Percentiles rank a stretch among this genome's conserved stretches.
These are phyloP conservation scores for Claviceps humidiphila DNA, from an alignment of 2,329 filamentous ascomycete species.

Conservation along the genomic window DNA sequence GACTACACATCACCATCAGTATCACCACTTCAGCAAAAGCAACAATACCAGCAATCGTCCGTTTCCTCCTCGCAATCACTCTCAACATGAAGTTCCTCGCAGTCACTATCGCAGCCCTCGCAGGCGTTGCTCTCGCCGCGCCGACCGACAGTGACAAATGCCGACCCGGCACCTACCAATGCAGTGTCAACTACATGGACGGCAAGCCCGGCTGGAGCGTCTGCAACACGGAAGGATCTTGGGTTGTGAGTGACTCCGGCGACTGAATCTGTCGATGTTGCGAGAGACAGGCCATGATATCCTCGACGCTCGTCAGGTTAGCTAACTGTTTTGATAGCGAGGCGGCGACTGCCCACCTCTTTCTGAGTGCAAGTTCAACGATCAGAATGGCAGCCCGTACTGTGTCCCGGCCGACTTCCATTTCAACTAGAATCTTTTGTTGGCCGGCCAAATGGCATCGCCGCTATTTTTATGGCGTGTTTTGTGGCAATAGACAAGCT, in stretches of 20 bases:
- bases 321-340: constrained; percentile 11
- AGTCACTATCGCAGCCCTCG: constrained; percentile 12
- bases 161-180: constrained; percentile 23
- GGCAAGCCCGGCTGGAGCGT: constrained; percentile 17
- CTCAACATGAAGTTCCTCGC: constrained; percentile 18
- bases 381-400: constrained; percentile 23
- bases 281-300: neutral
- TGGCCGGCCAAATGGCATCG: constrained; percentile 1
- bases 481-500: neutral
- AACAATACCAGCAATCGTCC: neutral
- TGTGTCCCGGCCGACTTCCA: constrained; percentile 21
- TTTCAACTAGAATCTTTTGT: neutral
- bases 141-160: constrained; percentile 6
- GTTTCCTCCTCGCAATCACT: neutral
- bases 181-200: constrained; percentile 7
- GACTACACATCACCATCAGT: neutral
- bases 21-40: neutral
- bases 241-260: constrained; percentile 19
- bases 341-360: constrained; percentile 22
- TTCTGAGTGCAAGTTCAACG: constrained; percentile 23
- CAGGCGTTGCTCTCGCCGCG: constrained; percentile 8
- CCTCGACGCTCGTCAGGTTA: no score
- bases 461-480: neutral
- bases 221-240: constrained; percentile 17
- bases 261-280: neutral